Conservation (phyloP, 257 asterid species). For the Solanum rostratum region DNA sequence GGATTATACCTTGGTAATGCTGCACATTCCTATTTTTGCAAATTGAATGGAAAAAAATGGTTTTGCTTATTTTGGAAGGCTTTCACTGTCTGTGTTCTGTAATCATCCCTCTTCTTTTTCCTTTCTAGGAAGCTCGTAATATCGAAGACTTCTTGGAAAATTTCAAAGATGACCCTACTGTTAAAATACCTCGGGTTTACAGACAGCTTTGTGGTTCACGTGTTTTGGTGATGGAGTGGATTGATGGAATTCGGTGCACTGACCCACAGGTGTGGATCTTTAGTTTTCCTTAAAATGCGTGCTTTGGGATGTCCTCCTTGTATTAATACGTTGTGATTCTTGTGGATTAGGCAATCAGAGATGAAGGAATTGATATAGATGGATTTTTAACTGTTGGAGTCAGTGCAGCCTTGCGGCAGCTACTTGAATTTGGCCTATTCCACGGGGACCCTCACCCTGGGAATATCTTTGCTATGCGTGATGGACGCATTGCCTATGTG, state of each 20-base stretch:
- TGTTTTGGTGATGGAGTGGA: constrained; percentile 99
- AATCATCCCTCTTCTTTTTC: not conserved
- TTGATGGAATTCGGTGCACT: constrained; percentile 98
- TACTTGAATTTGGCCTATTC: constrained; percentile 93
- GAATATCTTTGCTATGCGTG: constrained; percentile 95
- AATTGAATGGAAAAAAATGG: not conserved
- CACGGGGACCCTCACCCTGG: constrained; percentile 99
- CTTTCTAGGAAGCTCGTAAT: constrained; percentile 83
- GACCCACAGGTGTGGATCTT: constrained; percentile 70
- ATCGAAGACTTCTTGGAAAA: constrained; percentile 96
- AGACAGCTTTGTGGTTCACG: constrained; percentile 81
- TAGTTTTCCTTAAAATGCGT: not conserved
- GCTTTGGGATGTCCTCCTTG: constrained; percentile 3
- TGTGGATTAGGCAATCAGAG: constrained; percentile 68
- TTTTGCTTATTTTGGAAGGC: not conserved
- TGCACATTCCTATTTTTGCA: not conserved
- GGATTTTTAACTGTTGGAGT: constrained; percentile 97
- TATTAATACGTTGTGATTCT: constrained; percentile 8
- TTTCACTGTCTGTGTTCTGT: not conserved
- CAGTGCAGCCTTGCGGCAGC: constrained; percentile 93
- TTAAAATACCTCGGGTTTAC: constrained; percentile 88
- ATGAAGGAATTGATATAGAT: constrained; percentile 70
- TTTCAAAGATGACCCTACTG: constrained; percentile 90
- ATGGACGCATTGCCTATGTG: constrained; percentile 97
- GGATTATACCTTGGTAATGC: constrained; percentile 78